Base-by-base conservation (phyloP, 139 green algal genomes). In the Penium margaritaceum region DNA sequence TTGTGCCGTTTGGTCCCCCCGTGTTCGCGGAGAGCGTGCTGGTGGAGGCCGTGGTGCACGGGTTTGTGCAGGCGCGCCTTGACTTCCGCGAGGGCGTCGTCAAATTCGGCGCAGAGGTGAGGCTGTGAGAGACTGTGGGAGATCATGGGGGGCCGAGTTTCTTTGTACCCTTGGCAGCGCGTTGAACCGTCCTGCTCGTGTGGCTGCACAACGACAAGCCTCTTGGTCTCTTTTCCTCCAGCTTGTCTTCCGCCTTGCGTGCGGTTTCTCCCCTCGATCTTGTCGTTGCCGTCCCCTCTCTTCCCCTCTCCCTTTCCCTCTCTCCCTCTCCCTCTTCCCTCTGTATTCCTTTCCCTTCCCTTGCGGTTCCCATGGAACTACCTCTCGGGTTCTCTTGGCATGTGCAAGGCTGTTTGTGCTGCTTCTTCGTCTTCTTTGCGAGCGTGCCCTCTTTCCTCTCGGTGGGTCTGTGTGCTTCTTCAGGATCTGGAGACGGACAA, bases 41-140 rank as follows among this genome's bases (percentile, higher is more conserved):
- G 35, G 91, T 96, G 57, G 90, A 97, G 34, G 91, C 90, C 38
- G 90, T 96, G 64, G 90, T 90, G 75, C 85, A 88, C 76, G 87
- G 87, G 68, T 96, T 89, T 84, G 74, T 98, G 86, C 43, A 64
- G 36, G n/a, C 15, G 0, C 51, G 0, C n/a, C 51, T 60, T 6
- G 51, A 33, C 21, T 60, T 60, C 51, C 15, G 51, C 51, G 19
- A 60, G 51, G n/a, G 51, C 1, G 15, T 24, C 19, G 51, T 60
- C 14, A 33, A 60, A 27, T 60, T 33, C 4, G 51, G 14, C 51
- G 51, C 51, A 4, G 51, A 60, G 29, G 5, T 58, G 5, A 32
- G 5, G 27, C 3, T 15, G 43, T 2, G 2, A 9, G 24, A 21
- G 44, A 55, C 19, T 30, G 3, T 17, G 5, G 5, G 3, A 21